Conservation (phyloP, 345 rosid species). For the Punica granatum region DNA sequence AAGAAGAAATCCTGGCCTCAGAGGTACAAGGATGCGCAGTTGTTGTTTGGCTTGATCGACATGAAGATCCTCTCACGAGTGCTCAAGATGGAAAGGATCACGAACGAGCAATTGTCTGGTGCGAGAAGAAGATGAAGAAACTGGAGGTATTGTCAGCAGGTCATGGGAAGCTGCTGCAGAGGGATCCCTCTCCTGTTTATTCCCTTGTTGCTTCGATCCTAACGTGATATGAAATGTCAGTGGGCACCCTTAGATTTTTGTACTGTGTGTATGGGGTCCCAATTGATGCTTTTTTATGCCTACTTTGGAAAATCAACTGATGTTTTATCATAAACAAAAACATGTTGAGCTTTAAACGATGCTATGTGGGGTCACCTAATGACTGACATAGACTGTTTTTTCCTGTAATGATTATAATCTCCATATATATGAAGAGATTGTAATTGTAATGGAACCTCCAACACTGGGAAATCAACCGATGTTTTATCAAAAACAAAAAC, state of each 20-base stretch:
- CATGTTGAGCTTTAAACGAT: no score
- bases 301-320: background rate
- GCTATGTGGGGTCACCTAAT: no score
- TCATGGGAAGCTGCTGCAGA: constrained; percentile 52
- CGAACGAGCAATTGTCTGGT: constrained; percentile 84
- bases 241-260: background rate
- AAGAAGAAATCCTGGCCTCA: constrained; percentile 84
- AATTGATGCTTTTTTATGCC: background rate
- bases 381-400: no score
- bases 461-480: no score
- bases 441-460: no score
- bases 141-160: constrained; percentile 29
- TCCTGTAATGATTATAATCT: no score
- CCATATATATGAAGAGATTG: no score
- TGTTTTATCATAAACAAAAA: background rate
- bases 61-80: constrained; percentile 58
- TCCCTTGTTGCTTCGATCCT: constrained; percentile 45
- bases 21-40: constrained; percentile 45
- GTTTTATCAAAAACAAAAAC: no score
- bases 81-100: constrained; percentile 59
- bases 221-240: background rate
- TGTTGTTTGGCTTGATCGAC: constrained; percentile 65
- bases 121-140: constrained; percentile 92
- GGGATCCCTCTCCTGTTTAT: constrained; percentile 75
- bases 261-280: background rate